A percentile compares a stretch with the other conserved stretches of the same genome.
Evolutionary conservation across 225 moss, liverwort and hornwort genomes (phyloP).

Genomic region (Climacium dendroides): DNA sequence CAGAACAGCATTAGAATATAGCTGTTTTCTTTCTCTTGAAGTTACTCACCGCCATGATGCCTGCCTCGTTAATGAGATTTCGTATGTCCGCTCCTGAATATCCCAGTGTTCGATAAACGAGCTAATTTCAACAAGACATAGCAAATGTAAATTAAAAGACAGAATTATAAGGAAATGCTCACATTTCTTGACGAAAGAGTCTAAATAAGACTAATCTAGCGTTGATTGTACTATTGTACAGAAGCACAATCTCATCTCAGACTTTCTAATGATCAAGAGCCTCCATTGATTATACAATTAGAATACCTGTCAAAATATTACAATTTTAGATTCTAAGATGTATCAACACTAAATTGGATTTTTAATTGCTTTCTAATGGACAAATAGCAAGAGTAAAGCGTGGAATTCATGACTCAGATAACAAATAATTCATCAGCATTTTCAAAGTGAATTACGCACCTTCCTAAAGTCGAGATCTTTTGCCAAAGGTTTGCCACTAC

Average conservation of each 20-base stretch:
- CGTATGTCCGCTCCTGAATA: constrained; percentile 99
- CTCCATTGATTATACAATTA: not conserved
- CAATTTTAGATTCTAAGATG: not conserved
- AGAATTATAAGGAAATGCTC: not conserved
- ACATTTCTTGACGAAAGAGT: not conserved
- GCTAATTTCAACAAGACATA: constrained; percentile 37
- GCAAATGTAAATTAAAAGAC: not conserved
- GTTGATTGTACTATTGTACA: not conserved
- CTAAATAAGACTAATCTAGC: not conserved
- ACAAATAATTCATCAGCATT: not conserved
- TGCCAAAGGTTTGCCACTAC: constrained; percentile 81
- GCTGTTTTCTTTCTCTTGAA: not conserved
- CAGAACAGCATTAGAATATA: not conserved
- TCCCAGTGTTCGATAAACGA: constrained; percentile 89
- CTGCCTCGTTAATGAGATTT: constrained; percentile 96
- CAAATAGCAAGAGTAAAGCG: not conserved
- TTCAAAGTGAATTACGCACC: constrained; percentile 24
- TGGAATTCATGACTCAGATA: not conserved
- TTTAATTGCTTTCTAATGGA: not conserved
- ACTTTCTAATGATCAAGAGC: not conserved
- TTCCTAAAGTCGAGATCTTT: constrained; percentile 74
- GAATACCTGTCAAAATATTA: not conserved
- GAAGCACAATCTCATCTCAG: not conserved
- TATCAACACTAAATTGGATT: not conserved
- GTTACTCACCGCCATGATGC: constrained; percentile 90